Conservation (phyloP, 345 rosid genomes). For the Lagerstroemia speciosa region DNA sequence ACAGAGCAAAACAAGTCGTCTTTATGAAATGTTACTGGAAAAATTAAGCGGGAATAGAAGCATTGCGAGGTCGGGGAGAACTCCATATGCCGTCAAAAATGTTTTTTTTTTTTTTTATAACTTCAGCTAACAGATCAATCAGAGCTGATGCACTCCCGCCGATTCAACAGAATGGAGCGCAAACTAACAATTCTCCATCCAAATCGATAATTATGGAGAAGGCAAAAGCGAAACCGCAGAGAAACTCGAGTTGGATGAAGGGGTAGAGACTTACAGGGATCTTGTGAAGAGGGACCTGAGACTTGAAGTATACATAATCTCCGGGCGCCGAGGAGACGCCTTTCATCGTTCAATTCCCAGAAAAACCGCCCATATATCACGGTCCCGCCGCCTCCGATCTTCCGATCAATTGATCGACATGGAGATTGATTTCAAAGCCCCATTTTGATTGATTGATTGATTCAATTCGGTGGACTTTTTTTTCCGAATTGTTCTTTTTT, state of each 20-base stretch:
- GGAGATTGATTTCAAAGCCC: background rate
- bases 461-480: background rate
- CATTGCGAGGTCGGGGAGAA: background rate
- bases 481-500: background rate
- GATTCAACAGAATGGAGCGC: background rate
- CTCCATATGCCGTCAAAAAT: background rate
- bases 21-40: too few relatives aligned
- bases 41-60: background rate
- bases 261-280: conserved; percentile 55
- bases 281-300: conserved; percentile 99
- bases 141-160: background rate
- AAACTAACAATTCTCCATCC: conserved; percentile 1
- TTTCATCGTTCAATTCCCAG: conserved; percentile 52
- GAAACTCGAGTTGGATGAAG: background rate
- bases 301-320: conserved; percentile 94
- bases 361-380: conserved; percentile 3
- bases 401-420: background rate
- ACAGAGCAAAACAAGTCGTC: background rate
- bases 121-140: conserved; percentile 1
- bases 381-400: conserved; percentile 7
- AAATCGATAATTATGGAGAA: background rate
- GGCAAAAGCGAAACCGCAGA: background rate
- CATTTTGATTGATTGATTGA: background rate
- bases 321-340: conserved; percentile 99
- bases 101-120: too few relatives aligned